Evolutionary conservation across 129 eudicot genomes (phyloP).

Genomic region (sunflower (Helianthus annuus)): HanXRQr2.0-SUNRISE NC_035436.2:122712139-122712638

Average conservation of each 20-base stretch:
- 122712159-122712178: not conserved
- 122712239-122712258: slow-evolving; percentile 34
- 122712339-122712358: slow-evolving; percentile 56
- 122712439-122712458: slow-evolving; percentile 34
- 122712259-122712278: slow-evolving; percentile 2
- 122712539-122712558: slow-evolving; percentile 44
- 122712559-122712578: slow-evolving; percentile 58
- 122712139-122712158: not conserved
- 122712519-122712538: slow-evolving; percentile 55
- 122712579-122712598: slow-evolving; percentile 50
- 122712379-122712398: slow-evolving; percentile 31
- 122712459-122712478: slow-evolving; percentile 48
- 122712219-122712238: not conserved
- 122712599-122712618: slow-evolving; percentile 43
- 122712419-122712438: slow-evolving; percentile 1
- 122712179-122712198: slow-evolving; percentile 4
- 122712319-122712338: slow-evolving; percentile 64
- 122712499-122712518: slow-evolving; percentile 55
- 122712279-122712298: slow-evolving; percentile 13
- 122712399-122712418: slow-evolving; percentile 28
- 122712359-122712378: slow-evolving; percentile 50
- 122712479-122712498: slow-evolving; percentile 52
- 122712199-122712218: slow-evolving; percentile 5
- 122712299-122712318: slow-evolving; percentile 39
- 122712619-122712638: slow-evolving; percentile 28